Percentiles rank a stretch among this genome's conserved stretches.
Conservation (phyloP, 495 filamentous ascomycete species). For the Aspergillus sparsus region DNA sequence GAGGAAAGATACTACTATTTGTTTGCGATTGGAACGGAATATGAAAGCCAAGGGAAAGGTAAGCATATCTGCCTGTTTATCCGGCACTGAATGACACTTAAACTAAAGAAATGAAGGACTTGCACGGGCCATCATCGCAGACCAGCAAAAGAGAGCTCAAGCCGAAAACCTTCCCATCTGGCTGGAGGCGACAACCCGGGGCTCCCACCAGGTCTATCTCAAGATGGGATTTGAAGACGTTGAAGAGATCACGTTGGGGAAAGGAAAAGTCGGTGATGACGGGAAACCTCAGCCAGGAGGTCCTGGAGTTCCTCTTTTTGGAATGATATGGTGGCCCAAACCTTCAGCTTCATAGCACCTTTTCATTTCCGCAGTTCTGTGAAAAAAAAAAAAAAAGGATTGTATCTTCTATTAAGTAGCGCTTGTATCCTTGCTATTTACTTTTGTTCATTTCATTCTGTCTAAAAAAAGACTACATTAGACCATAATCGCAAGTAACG, state of each 20-base stretch:
- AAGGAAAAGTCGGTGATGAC: neutral
- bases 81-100: neutral
- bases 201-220: constrained; percentile 9
- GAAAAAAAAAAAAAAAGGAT: no score
- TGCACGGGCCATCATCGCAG: constrained; percentile 4
- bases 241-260: constrained; percentile 4
- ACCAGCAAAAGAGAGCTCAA: constrained; percentile 1
- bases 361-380: neutral
- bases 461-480: no score
- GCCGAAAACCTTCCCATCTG: neutral
- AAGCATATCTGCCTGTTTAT: neutral
- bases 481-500: no score
- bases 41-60: constrained; percentile 12
- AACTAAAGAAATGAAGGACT: neutral
- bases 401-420: no score
- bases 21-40: constrained; percentile 14
- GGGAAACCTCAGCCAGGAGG: neutral
- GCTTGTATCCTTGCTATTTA: no score
- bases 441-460: no score
- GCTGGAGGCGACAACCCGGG: constrained; percentile 12
- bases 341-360: neutral
- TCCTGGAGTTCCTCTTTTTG: constrained; percentile 3
- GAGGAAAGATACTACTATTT: neutral
- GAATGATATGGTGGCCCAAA: constrained; percentile 16
- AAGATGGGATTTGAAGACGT: constrained; percentile 7